Conservation (phyloP, 2,329 filamentous ascomycete genomes). For the Bipolaris bicolor region DNA sequence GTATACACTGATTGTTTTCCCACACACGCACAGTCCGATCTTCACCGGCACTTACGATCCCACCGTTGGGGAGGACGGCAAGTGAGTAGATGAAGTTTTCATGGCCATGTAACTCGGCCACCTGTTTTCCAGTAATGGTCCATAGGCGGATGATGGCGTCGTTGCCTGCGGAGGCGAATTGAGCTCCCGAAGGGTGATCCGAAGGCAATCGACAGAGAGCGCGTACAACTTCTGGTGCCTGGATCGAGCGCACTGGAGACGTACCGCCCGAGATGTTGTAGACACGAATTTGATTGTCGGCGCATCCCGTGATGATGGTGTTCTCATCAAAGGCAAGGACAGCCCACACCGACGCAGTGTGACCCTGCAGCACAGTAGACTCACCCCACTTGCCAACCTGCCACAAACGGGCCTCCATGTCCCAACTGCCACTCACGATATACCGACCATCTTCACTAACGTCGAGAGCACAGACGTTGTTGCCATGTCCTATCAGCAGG, state of each 20-base stretch:
- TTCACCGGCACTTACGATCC: constrained; percentile 89
- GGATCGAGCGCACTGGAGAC: constrained; percentile 67
- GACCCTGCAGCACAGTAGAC: constrained; percentile 72
- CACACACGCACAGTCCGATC: constrained; percentile 93
- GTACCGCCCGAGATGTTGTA: constrained; percentile 71
- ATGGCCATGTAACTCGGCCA: constrained; percentile 83
- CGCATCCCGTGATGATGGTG: constrained; percentile 79
- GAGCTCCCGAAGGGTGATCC: constrained; percentile 78
- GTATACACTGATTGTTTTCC: constrained; percentile 80
- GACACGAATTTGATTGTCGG: constrained; percentile 86
- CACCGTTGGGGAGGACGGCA: constrained; percentile 76
- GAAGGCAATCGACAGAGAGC: constrained; percentile 83
- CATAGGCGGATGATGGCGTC: constrained; percentile 88
- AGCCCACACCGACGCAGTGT: constrained; percentile 87
- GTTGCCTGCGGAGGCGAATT: constrained; percentile 95
- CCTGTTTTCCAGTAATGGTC: constrained; percentile 77
- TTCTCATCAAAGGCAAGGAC: constrained; percentile 81
- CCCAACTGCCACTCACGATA: constrained; percentile 93
- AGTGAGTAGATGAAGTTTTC: constrained; percentile 95
- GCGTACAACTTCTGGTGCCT: constrained; percentile 80
- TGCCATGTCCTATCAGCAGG: constrained; percentile 81
- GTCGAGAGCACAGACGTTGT: constrained; percentile 88
- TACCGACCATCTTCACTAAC: constrained; percentile 73
- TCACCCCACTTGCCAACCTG: constrained; percentile 83
- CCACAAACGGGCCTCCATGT: constrained; percentile 87